Conservation (phyloP, 2,329 filamentous ascomycete genomes). For the Lasiodiplodia sp. region DNA sequence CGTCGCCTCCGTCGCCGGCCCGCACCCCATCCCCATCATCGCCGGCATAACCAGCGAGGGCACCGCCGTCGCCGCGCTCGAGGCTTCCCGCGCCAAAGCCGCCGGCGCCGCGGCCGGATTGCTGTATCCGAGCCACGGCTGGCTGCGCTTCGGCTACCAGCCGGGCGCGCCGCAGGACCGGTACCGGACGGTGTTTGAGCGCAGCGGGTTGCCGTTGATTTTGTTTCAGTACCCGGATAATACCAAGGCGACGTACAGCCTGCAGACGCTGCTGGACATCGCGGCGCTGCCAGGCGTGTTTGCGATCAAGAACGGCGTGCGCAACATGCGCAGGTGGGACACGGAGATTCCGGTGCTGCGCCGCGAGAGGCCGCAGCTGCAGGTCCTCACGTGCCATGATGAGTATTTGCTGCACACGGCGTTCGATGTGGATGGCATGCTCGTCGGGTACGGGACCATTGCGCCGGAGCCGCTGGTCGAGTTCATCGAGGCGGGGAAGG, state of each 20-base stretch:
- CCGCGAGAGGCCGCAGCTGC: conserved; percentile 56
- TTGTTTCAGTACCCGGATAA: conserved; percentile 63
- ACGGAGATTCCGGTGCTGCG: conserved; percentile 63
- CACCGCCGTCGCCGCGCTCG: conserved; percentile 60
- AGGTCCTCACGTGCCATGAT: conserved; percentile 61
- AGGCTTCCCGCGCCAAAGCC: conserved; percentile 59
- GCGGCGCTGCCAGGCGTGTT: conserved; percentile 61
- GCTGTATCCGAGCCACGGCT: conserved; percentile 62
- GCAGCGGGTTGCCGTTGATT: conserved; percentile 58
- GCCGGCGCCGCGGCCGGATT: conserved; percentile 60
- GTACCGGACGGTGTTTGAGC: conserved; percentile 60
- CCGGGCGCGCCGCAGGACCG: conserved; percentile 60
- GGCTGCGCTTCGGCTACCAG: conserved; percentile 64
- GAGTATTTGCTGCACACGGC: conserved; percentile 61
- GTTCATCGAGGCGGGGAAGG: conserved; percentile 60
- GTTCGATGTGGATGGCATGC: conserved; percentile 62
- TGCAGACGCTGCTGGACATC: conserved; percentile 62
- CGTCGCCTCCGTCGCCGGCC: conserved; percentile 54
- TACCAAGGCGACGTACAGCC: conserved; percentile 61
- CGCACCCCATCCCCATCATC: conserved; percentile 59
- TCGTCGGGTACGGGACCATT: conserved; percentile 63
- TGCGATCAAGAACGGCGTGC: conserved; percentile 65
- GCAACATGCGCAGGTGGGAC: conserved; percentile 65
- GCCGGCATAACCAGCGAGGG: conserved; percentile 62
- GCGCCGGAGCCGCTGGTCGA: conserved; percentile 59